Evolutionary conservation across 148 eudicot genomes (phyloP).

Genomic region (Dysphania ambrosioides): DNA sequence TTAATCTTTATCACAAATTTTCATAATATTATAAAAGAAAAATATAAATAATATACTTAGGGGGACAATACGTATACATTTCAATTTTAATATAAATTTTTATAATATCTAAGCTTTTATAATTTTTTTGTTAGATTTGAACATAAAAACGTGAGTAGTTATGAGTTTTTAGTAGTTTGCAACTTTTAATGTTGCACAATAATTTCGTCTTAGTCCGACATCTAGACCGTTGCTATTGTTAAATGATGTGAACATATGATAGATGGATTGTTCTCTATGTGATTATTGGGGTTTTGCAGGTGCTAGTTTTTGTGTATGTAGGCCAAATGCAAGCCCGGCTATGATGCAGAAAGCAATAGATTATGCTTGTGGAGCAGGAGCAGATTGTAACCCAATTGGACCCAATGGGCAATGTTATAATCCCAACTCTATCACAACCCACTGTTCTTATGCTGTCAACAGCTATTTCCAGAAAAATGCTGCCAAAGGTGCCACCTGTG

Average conservation of each 20-base stretch:
- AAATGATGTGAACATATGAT: background rate
- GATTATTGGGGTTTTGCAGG: constrained; percentile 34
- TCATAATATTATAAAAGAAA: too few relatives aligned
- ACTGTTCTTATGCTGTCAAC: constrained; percentile 80
- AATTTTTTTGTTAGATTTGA: too few relatives aligned
- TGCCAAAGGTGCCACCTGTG: constrained; percentile 55
- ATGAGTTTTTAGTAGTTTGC: too few relatives aligned
- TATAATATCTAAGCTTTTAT: too few relatives aligned
- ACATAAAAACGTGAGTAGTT: too few relatives aligned
- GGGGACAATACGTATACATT: too few relatives aligned
- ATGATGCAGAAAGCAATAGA: constrained; percentile 63
- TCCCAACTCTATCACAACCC: constrained; percentile 54
- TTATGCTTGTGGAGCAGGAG: constrained; percentile 91
- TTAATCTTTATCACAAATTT: too few relatives aligned
- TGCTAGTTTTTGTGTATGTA: constrained; percentile 74
- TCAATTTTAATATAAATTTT: too few relatives aligned
- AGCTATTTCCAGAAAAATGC: constrained; percentile 73
- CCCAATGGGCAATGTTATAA: constrained; percentile 61
- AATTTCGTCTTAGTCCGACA: too few relatives aligned
- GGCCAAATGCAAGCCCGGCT: constrained; percentile 42
- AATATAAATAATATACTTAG: too few relatives aligned
- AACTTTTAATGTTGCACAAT: background rate
- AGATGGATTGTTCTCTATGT: too few relatives aligned
- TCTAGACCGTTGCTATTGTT: too few relatives aligned
- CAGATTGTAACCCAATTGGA: constrained; percentile 60